phyloP scores from a whole-genome alignment of 2,329 filamentous ascomycete species.

The Beauveria australis region DNA sequence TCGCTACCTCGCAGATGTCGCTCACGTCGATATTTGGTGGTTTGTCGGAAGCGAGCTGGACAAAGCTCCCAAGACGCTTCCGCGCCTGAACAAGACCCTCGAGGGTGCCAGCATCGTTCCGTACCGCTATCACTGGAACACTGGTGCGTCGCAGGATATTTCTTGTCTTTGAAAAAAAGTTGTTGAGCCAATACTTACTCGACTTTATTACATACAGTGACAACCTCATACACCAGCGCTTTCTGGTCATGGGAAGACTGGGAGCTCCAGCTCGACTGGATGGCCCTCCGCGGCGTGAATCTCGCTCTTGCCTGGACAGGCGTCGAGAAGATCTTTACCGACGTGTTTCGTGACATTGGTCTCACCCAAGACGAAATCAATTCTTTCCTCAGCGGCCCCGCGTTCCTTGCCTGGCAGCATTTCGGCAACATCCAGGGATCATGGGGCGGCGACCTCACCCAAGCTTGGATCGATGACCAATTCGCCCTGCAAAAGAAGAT shows the following conservation, averaged over 20 bases:
- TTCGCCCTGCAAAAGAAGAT: slow-evolving; percentile 41
- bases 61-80: slow-evolving; percentile 13
- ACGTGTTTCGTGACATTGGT: slow-evolving; percentile 37
- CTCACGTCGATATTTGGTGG: slow-evolving; percentile 17
- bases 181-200: not conserved
- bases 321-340: slow-evolving; percentile 40
- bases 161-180: not conserved
- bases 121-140: slow-evolving; percentile 39
- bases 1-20: slow-evolving; percentile 14
- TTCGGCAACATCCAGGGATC: slow-evolving; percentile 45
- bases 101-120: slow-evolving; percentile 13
- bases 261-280: slow-evolving; percentile 44
- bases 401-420: slow-evolving; percentile 46
- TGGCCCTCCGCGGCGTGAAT: slow-evolving; percentile 43
- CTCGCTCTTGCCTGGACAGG: slow-evolving; percentile 44
- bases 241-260: slow-evolving; percentile 48
- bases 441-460: slow-evolving; percentile 36
- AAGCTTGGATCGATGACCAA: slow-evolving; percentile 38
- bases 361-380: slow-evolving; percentile 35
- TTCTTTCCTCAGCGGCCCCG: slow-evolving; percentile 40
- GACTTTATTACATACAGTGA: slow-evolving; percentile 26
- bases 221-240: slow-evolving; percentile 41
- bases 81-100: slow-evolving; percentile 5
- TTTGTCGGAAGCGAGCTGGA: slow-evolving; percentile 14
- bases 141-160: slow-evolving; percentile 22